Conservation (phyloP, 1,284 basidiomycete species). For the Ganoderma resinaceum region DNA sequence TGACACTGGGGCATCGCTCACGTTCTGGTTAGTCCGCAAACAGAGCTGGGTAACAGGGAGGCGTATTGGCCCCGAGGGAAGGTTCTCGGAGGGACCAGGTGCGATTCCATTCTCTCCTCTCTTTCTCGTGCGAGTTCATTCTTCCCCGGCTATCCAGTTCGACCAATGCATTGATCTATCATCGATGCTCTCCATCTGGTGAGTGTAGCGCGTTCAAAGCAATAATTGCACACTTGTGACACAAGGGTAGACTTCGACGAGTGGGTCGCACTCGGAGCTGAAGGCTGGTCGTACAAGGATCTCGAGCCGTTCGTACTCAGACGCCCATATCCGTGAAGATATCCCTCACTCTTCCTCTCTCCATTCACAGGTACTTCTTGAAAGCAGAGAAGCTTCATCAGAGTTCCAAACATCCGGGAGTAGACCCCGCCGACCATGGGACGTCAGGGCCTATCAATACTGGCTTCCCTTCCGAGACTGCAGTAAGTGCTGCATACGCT, state of each 20-base stretch:
- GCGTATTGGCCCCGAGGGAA: conserved; percentile 28
- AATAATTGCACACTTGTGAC: not conserved
- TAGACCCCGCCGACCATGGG: conserved; percentile 1
- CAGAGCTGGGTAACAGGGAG: conserved; percentile 16
- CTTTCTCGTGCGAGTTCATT: not conserved
- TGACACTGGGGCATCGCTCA: not conserved
- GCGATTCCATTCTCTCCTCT: not conserved
- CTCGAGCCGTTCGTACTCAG: conserved; percentile 38
- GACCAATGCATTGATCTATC: conserved; percentile 31
- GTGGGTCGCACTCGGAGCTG: conserved; percentile 46
- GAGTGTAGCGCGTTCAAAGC: too few species aligned
- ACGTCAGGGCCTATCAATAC: conserved; percentile 35
- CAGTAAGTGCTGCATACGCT: conserved; percentile 13
- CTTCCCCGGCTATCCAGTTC: conserved; percentile 12
- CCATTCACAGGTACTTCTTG: conserved; percentile 39
- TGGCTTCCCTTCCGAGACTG: conserved; percentile 21
- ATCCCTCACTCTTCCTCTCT: not conserved
- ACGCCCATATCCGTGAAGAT: not conserved
- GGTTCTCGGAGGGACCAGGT: conserved; percentile 33
- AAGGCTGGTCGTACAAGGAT: conserved; percentile 45
- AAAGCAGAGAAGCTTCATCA: conserved; percentile 34
- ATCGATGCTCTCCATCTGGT: conserved; percentile 32
- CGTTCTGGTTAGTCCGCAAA: conserved; percentile 22
- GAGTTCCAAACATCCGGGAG: not conserved
- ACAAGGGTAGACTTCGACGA: conserved; percentile 45